Conservation (phyloP, 257 asterid species). For the Striga asiatica region DNA sequence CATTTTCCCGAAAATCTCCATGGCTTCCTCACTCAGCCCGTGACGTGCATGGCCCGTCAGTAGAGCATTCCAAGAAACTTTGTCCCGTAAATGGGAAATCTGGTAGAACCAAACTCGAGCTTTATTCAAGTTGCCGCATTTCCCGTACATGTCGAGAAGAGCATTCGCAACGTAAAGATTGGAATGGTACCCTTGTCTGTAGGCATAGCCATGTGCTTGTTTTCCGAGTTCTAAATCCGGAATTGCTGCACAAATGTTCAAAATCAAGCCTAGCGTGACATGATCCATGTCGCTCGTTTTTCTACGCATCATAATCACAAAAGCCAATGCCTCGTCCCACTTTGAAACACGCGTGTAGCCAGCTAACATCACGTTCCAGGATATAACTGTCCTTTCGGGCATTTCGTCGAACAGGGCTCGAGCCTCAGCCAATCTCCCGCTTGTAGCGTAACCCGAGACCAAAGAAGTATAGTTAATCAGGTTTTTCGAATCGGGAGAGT, state of each 20-base stretch:
- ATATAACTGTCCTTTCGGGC: conserved; percentile 47
- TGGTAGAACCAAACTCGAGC: conserved; percentile 52
- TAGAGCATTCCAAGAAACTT: conserved; percentile 66
- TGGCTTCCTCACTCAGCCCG: conserved; percentile 51
- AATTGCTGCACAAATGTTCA: conserved; percentile 48
- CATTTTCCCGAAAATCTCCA: conserved; percentile 43
- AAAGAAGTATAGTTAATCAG: conserved; percentile 48
- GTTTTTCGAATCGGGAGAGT: conserved; percentile 35
- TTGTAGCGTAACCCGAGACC: conserved; percentile 47
- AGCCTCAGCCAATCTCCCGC: conserved; percentile 40
- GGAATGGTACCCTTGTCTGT: conserved; percentile 40
- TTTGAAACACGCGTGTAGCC: conserved; percentile 37
- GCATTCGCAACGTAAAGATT: conserved; percentile 44
- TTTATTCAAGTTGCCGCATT: conserved; percentile 51
- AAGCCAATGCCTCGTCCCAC: conserved; percentile 68
- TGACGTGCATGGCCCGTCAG: conserved; percentile 48
- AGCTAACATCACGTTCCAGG: conserved; percentile 81
- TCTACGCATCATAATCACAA: conserved; percentile 40
- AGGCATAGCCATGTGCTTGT: conserved; percentile 63
- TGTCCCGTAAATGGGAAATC: conserved; percentile 44
- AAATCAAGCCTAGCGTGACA: conserved; percentile 46
- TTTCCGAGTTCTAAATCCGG: conserved; percentile 59
- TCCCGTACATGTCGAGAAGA: conserved; percentile 68
- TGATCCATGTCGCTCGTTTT: conserved; percentile 35
- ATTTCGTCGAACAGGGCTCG: conserved; percentile 52